phyloP scores from a whole-genome alignment of 139 green algal species.

The Volvox africanus region DNA sequence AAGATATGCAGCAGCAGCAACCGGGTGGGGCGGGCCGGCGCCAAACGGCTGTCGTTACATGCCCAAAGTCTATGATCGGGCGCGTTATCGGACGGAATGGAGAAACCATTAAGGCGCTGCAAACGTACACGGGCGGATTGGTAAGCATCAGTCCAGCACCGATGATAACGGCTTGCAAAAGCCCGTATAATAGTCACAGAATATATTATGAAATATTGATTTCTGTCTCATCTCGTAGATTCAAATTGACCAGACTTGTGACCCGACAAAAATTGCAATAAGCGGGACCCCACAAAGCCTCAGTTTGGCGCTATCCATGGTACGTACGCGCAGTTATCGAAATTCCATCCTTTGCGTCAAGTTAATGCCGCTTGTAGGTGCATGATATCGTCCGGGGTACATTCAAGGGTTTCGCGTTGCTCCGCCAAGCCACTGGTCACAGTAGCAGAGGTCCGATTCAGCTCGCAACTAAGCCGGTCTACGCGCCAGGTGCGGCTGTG shows the following conservation, averaged over 20 bases:
- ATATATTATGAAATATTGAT: background rate
- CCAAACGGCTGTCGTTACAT: conserved; percentile 55
- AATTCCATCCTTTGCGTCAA: background rate
- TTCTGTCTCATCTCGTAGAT: background rate
- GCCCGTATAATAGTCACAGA: background rate
- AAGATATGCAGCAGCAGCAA: conserved; percentile 19
- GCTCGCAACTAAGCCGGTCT: conserved; percentile 4
- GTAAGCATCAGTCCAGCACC: conserved; percentile 5
- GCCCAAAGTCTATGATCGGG: conserved; percentile 86
- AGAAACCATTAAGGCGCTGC: conserved; percentile 89
- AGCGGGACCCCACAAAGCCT: conserved; percentile 66
- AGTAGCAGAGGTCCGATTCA: background rate
- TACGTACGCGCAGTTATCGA: background rate
- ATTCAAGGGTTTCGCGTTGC: conserved; percentile 79
- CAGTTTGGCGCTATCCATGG: conserved; percentile 59
- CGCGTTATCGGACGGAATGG: conserved; percentile 83
- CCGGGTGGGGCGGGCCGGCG: conserved; percentile 1
- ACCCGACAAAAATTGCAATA: conserved; percentile 62
- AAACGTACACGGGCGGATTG: conserved; percentile 78
- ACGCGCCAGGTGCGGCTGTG: conserved; percentile 41
- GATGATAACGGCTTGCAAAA: background rate
- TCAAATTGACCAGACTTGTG: conserved; percentile 31
- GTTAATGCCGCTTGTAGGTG: conserved; percentile 33
- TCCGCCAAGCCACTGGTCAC: conserved; percentile 65
- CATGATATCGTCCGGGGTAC: conserved; percentile 76